Conservation (phyloP, 169 alveolate genomes). For the Perkinsus olseni region DNA sequence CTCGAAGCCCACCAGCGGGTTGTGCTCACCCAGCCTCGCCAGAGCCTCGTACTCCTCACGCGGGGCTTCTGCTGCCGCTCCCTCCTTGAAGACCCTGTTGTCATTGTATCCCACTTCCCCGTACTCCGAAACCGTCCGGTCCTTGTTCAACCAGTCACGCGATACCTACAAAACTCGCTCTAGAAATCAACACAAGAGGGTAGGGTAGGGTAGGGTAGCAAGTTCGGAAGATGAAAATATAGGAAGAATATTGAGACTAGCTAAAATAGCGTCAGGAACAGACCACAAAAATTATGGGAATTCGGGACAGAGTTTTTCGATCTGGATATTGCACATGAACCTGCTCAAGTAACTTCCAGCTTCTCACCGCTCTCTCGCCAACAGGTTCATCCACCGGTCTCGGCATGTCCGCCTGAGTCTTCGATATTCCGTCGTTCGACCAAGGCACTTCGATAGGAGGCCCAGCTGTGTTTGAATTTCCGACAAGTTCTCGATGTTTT, state of each 20-base stretch:
- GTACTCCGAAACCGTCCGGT: background rate
- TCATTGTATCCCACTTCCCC: background rate
- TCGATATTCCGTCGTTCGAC: conserved; percentile 34
- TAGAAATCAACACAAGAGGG: too few relatives aligned
- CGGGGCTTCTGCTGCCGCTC: background rate
- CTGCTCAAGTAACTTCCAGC: conserved; percentile 31
- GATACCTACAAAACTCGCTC: conserved; percentile 22
- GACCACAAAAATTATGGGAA: too few relatives aligned
- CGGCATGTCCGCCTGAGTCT: conserved; percentile 29
- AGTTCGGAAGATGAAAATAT: too few relatives aligned
- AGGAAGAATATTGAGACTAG: too few relatives aligned
- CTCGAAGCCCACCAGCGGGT: background rate
- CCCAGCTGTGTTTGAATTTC: conserved; percentile 50
- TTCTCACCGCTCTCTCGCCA: conserved; percentile 33
- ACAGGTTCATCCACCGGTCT: conserved; percentile 22
- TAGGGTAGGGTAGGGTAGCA: too few relatives aligned
- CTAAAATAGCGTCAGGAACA: too few relatives aligned
- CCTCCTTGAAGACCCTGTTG: background rate
- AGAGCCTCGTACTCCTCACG: background rate
- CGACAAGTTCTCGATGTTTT: conserved; percentile 40
- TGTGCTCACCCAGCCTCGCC: background rate
- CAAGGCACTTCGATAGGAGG: conserved; percentile 51
- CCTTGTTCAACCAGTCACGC: conserved; percentile 24
- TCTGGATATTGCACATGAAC: too few relatives aligned
- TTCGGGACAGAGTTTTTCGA: too few relatives aligned